A percentile compares a stretch with the other conserved stretches of the same genome.
Conservation (phyloP, 2,329 filamentous ascomycete genomes). For the Ophiosphaerella herpotricha region DNA sequence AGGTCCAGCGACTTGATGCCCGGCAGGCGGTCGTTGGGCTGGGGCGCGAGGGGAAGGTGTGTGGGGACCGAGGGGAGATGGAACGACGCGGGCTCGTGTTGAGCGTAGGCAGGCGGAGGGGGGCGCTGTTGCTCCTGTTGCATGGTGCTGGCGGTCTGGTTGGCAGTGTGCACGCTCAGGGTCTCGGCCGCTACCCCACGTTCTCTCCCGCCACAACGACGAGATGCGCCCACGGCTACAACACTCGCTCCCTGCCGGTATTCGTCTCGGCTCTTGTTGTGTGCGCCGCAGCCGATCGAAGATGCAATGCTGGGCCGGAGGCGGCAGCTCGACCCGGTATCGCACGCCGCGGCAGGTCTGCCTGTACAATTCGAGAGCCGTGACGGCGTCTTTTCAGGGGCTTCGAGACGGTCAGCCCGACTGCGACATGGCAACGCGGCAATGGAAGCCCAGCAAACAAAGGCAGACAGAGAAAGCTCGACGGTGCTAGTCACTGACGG, state of each 20-base stretch:
- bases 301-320: background rate
- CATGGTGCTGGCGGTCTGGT: constrained; percentile 18
- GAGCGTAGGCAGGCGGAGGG: constrained; percentile 51
- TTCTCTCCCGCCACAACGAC: background rate
- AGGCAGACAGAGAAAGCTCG: background rate
- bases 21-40: constrained; percentile 43
- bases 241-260: background rate
- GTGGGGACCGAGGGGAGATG: constrained; percentile 50
- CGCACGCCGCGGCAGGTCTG: background rate
- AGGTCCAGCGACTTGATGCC: constrained; percentile 52
- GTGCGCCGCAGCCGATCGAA: background rate
- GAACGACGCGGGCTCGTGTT: constrained; percentile 48
- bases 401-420: constrained; percentile 6
- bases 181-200: constrained; percentile 13
- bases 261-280: background rate
- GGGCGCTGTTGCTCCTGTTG: constrained; percentile 44
- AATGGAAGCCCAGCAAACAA: background rate
- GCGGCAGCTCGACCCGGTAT: constrained; percentile 1
- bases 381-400: constrained; percentile 18
- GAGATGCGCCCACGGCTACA: too few species aligned
- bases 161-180: background rate
- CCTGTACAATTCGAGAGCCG: background rate
- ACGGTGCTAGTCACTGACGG: background rate
- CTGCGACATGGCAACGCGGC: constrained; percentile 3
- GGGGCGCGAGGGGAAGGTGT: constrained; percentile 32